Base-by-base conservation (phyloP, 2,329 filamentous ascomycete species). In the Aspergillus sojae region DNA sequence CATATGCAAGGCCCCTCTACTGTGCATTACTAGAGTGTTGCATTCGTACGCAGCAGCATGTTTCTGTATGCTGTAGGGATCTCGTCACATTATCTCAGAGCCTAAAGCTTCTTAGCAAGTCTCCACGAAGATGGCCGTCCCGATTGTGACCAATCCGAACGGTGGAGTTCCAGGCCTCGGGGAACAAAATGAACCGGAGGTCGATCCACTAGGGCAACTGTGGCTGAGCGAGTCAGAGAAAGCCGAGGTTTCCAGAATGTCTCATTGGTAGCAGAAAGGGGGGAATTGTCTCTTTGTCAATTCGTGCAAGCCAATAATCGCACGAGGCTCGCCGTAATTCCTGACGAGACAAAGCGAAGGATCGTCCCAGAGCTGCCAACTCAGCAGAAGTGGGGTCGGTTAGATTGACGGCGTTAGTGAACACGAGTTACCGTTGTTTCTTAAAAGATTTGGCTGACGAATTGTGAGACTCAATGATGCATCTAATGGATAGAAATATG, bases 101-200 rank as follows among this genome's bases (percentile, higher is more conserved):
- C 28, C 60, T 45, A 61, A 52, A 19, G 65, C 16, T 39, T 50
- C 57, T 43, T 39, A 46, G 62, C 34, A 46, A 41, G 21, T 58
- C 60, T 62, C 62, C 65, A 69, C 64, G 65, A 68, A 64, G 65
- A 43, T 57, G 57, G 23, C 62, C 48, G 59, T 60, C 58, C 36
- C 55, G 48, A 64, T 61, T 63, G 60, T 67, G 67, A 69, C 65
- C 63, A 66, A 62, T 66, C 67, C 57, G 60, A 65, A 61, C 57
- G 57, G 67, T 66, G 65, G 64, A 65, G 65, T 64, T 55, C 53
- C 50, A 46, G 39, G 21, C 58, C 39, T 62, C 48, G n/a, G 48
- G 60, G 55, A 50, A 28, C 28, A 57, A 62, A 55, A 62, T 57
- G 61, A 65, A 65, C 58, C 48, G 34, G 57, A 52, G 62, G 60